A percentile compares a stretch with the other conserved stretches of the same genome.
phyloP scores from a whole-genome alignment of 1,284 basidiomycete genomes.

The Mycosarcoma maydis region DNA sequence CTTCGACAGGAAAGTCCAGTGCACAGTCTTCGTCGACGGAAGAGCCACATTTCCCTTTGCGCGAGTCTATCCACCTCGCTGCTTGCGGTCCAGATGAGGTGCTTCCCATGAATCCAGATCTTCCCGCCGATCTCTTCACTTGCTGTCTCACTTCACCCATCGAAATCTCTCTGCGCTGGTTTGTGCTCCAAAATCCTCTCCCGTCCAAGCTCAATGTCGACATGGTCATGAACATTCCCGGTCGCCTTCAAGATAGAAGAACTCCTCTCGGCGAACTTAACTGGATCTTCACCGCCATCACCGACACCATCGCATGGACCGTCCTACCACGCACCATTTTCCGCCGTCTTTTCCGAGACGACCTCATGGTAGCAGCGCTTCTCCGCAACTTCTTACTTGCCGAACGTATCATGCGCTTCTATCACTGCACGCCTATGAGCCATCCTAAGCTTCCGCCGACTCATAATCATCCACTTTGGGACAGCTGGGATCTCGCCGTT shows the following conservation, averaged over 20 bases:
- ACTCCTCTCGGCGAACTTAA: conserved; percentile 97
- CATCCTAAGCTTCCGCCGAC: conserved; percentile 90
- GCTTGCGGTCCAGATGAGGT: conserved; percentile 92
- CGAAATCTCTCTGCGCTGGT: conserved; percentile 94
- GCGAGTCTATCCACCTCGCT: conserved; percentile 92
- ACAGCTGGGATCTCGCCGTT: conserved; percentile 96
- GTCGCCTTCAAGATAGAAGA: conserved; percentile 92
- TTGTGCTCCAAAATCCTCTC: conserved; percentile 86
- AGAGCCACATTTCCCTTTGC: conserved; percentile 73
- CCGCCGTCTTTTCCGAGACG: conserved; percentile 91
- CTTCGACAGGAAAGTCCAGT: conserved; percentile 20
- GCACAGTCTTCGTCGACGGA: conserved; percentile 22
- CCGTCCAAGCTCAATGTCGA: conserved; percentile 74
- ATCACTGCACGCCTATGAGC: conserved; percentile 95
- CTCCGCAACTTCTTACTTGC: conserved; percentile 97
- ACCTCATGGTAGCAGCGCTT: conserved; percentile 92
- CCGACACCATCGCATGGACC: conserved; percentile 99
- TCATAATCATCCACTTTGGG: conserved; percentile 94
- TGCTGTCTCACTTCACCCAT: conserved; percentile 97
- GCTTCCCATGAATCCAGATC: conserved; percentile 92
- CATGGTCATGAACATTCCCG: conserved; percentile 94
- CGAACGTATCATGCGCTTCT: conserved; percentile 97
- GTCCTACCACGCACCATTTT: conserved; percentile 93
- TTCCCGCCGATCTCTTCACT: conserved; percentile 96
- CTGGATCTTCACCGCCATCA: conserved; percentile 99